These are phyloP conservation scores for Pseudogymnoascus sp. DNA, from an alignment of 2,329 filamentous ascomycete species.

Conservation along the genomic window DNA sequence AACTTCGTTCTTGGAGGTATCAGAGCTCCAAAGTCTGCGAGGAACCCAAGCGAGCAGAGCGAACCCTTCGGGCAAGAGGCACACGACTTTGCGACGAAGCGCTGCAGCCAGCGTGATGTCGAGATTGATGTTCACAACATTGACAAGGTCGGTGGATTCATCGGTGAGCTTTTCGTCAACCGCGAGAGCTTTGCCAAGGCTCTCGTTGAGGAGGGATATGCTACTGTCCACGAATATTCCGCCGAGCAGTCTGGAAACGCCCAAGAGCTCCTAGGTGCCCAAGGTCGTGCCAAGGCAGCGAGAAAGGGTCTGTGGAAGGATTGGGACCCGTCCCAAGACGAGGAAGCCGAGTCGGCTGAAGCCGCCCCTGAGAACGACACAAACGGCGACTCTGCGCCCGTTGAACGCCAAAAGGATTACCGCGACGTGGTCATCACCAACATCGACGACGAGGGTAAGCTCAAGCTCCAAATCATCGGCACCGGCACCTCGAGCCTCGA, in stretches of 20 bases:
- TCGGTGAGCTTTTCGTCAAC: conserved; percentile 87
- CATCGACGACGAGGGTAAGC: conserved; percentile 70
- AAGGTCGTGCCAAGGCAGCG: conserved; percentile 82
- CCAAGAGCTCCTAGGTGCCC: conserved; percentile 77
- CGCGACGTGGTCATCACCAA: conserved; percentile 90
- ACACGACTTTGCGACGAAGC: conserved; percentile 79
- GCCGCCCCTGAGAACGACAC: conserved; percentile 44
- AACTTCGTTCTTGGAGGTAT: conserved; percentile 93
- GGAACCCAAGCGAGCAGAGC: conserved; percentile 68
- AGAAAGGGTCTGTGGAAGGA: conserved; percentile 87
- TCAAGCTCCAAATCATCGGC: conserved; percentile 90
- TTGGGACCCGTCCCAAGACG: conserved; percentile 86
- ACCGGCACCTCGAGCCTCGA: conserved; percentile 79
- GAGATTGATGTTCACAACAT: conserved; percentile 92
- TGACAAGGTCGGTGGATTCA: conserved; percentile 96
- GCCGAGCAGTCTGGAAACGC: conserved; percentile 92
- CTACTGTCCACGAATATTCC: conserved; percentile 87
- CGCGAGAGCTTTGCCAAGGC: conserved; percentile 93
- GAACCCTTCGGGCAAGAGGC: conserved; percentile 96
- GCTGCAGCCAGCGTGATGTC: conserved; percentile 89
- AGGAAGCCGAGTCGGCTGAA: conserved; percentile 41
- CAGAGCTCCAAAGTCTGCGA: conserved; percentile 78
- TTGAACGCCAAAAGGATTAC: conserved; percentile 73
- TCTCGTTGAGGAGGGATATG: conserved; percentile 88
- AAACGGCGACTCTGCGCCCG: conserved; percentile 44